Evolutionary conservation across 2,329 filamentous ascomycete genomes (phyloP).

Genomic region (Aspergillus sp.): DNA sequence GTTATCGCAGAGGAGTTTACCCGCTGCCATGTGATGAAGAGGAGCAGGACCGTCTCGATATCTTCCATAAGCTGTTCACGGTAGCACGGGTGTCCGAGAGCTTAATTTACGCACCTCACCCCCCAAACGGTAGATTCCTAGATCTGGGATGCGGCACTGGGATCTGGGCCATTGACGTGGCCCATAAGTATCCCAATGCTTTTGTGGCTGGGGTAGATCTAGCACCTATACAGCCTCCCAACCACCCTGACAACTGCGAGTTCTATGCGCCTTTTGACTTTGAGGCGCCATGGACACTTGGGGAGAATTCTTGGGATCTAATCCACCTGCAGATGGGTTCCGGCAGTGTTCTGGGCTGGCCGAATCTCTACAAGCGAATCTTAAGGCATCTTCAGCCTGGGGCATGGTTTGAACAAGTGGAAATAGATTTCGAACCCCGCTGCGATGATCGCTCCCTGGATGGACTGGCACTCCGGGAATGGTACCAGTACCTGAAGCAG

Average conservation of each 20-base stretch:
- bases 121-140: conserved; percentile 53
- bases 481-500: conserved; percentile 68
- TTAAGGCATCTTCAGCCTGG: conserved; percentile 75
- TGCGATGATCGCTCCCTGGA: conserved; percentile 66
- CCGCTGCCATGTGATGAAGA: conserved; percentile 76
- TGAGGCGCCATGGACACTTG: conserved; percentile 71
- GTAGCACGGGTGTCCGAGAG: conserved; percentile 59
- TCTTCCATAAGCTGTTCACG: conserved; percentile 76
- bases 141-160: conserved; percentile 83
- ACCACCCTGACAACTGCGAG: conserved; percentile 69
- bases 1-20: conserved; percentile 68
- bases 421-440: conserved; percentile 79
- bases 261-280: conserved; percentile 73
- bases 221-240: conserved; percentile 63
- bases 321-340: conserved; percentile 79
- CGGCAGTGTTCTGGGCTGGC: conserved; percentile 78
- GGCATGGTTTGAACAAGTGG: conserved; percentile 81
- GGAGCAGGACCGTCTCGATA: conserved; percentile 77
- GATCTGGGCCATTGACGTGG: conserved; percentile 88
- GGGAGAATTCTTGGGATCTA: conserved; percentile 73
- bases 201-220: conserved; percentile 65
- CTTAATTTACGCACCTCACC: conserved; percentile 45
- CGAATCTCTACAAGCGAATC: conserved; percentile 69
- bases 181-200: conserved; percentile 64
- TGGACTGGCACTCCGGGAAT: conserved; percentile 61